These are phyloP conservation scores for Xylaria sp. DNA, from an alignment of 2,329 filamentous ascomycete species.

Conservation along the genomic window DNA sequence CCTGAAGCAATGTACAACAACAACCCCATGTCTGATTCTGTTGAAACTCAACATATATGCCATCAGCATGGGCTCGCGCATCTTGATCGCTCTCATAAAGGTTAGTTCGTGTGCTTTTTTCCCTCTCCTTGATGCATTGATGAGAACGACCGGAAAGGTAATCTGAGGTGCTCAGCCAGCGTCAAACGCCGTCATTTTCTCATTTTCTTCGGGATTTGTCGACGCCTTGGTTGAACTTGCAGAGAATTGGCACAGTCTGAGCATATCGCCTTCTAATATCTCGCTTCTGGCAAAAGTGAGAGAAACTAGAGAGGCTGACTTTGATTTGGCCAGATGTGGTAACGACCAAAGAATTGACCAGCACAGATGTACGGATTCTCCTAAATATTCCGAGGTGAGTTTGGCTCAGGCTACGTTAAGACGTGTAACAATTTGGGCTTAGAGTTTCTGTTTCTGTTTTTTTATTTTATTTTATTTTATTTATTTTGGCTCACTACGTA, in stretches of 20 bases:
- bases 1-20: conserved; percentile 71
- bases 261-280: conserved; percentile 20
- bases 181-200: conserved; percentile 26
- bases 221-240: conserved; percentile 47
- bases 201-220: conserved; percentile 14
- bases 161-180: conserved; percentile 49
- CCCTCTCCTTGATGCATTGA: conserved; percentile 40
- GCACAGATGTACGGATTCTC: too few species aligned
- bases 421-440: neutral
- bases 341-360: neutral
- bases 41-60: neutral
- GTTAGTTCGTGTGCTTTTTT: conserved; percentile 31
- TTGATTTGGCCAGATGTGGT: neutral
- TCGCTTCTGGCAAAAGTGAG: neutral
- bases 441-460: neutral
- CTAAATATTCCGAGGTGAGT: too few species aligned
- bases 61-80: neutral
- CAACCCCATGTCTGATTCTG: neutral
- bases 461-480: neutral
- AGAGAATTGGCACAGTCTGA: conserved; percentile 48
- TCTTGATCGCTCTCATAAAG: neutral
- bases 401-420: neutral
- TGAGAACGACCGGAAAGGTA: conserved; percentile 48
- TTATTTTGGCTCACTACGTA: neutral
- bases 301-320: conserved; percentile 25